Conservation (phyloP, 768 basidiomycete species). For the Termitomyces sp. region DNA sequence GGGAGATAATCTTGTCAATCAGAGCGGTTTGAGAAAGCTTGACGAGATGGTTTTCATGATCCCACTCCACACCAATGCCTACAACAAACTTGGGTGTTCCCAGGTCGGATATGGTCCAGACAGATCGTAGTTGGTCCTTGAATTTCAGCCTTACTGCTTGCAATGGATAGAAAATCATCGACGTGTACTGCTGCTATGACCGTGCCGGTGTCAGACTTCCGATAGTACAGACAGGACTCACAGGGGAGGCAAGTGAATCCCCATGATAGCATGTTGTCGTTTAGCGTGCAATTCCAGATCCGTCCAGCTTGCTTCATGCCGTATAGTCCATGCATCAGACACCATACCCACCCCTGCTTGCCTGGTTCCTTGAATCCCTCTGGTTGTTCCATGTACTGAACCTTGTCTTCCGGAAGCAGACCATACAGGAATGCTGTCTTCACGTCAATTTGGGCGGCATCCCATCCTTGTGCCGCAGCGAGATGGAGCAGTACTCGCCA, state of each 20-base stretch:
- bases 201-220: slow-evolving; percentile 2
- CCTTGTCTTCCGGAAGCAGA: no score
- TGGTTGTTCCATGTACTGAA: slow-evolving; percentile 21
- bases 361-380: slow-evolving; percentile 23
- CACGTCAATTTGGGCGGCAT: no score
- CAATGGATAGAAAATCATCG: slow-evolving; percentile 26
- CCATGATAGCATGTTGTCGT: neutral
- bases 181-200: slow-evolving; percentile 31
- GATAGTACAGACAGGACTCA: slow-evolving; percentile 15
- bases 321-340: slow-evolving; percentile 25
- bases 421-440: no score
- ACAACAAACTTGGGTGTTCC: neutral
- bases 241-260: slow-evolving; percentile 25
- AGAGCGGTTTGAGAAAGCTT: slow-evolving; percentile 21
- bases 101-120: slow-evolving; percentile 30
- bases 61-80: slow-evolving; percentile 12
- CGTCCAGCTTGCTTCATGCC: slow-evolving; percentile 35
- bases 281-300: slow-evolving; percentile 28
- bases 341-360: slow-evolving; percentile 22
- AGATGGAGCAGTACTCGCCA: no score
- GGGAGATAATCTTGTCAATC: slow-evolving; percentile 21
- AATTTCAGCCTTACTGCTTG: slow-evolving; percentile 13
- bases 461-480: no score
- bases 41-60: slow-evolving; percentile 14
- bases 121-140: slow-evolving; percentile 21